Conservation (phyloP, 495 filamentous ascomycete genomes). For the Trichoderma orchidacearum region DNA sequence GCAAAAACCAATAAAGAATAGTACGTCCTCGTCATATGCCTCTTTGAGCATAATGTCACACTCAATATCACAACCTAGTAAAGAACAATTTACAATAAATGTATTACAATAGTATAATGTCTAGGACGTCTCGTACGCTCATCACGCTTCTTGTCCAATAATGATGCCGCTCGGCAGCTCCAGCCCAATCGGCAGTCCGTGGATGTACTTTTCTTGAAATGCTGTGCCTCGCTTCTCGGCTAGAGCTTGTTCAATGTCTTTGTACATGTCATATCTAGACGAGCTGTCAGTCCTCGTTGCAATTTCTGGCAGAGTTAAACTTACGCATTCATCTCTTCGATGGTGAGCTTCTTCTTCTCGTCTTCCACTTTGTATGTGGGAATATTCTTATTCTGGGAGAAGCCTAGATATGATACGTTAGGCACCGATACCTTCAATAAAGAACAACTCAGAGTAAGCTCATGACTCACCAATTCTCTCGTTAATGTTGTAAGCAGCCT, state of each 20-base stretch:
- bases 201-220: constrained; percentile 16
- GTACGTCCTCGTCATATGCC: too few relatives aligned
- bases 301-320: constrained; percentile 4
- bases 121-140: too few relatives aligned
- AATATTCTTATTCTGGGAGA: constrained; percentile 29
- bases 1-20: too few relatives aligned
- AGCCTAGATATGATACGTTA: constrained; percentile 14
- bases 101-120: too few relatives aligned
- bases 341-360: constrained; percentile 29
- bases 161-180: constrained; percentile 22
- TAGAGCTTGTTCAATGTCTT: constrained; percentile 27
- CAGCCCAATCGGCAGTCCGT: constrained; percentile 24
- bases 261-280: constrained; percentile 34
- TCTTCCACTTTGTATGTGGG: constrained; percentile 30
- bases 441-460: not conserved
- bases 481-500: constrained; percentile 34
- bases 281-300: not conserved
- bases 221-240: constrained; percentile 10
- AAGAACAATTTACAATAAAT: too few relatives aligned
- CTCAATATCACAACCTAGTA: too few relatives aligned
- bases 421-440: not conserved
- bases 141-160: not conserved
- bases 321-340: constrained; percentile 39
- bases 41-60: too few relatives aligned
- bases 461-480: constrained; percentile 26